Percentiles rank a stretch among this genome's conserved stretches.
These are phyloP conservation scores for Allomyces macrogynus DNA, from an alignment of 192 early-diverging fungal genomes.

Conservation along the genomic window DNA sequence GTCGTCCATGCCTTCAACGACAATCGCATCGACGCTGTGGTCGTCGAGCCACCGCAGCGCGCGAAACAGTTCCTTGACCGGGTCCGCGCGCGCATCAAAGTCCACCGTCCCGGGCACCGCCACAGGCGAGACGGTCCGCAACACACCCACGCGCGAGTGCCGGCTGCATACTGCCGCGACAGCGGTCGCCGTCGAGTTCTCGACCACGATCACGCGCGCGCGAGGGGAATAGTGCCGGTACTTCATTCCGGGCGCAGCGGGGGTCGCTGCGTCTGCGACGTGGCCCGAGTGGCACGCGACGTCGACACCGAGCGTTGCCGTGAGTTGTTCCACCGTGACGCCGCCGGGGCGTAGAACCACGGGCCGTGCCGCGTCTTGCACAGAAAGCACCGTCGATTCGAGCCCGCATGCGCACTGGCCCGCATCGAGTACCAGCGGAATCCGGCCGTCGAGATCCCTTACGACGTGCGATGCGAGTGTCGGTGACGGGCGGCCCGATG, in stretches of 20 bases:
- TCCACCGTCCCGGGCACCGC: not conserved
- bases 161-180: not conserved
- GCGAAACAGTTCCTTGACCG: conserved; percentile 41
- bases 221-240: conserved; percentile 93
- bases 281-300: conserved; percentile 53
- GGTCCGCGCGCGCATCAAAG: conserved; percentile 5
- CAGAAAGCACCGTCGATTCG: conserved; percentile 88
- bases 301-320: conserved; percentile 35
- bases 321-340: conserved; percentile 59
- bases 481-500: conserved; percentile 83
- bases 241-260: conserved; percentile 98
- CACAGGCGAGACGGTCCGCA: conserved; percentile 6
- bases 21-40: conserved; percentile 43
- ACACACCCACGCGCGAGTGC: conserved; percentile 9
- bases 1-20: conserved; percentile 79
- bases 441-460: conserved; percentile 54
- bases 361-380: conserved; percentile 32
- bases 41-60: conserved; percentile 58
- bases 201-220: conserved; percentile 58
- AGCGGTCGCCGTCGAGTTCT: conserved; percentile 2
- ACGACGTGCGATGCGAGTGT: conserved; percentile 76
- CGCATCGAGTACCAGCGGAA: conserved; percentile 77
- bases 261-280: conserved; percentile 42
- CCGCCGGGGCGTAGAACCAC: conserved; percentile 84
- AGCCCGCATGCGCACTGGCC: conserved; percentile 76